Base-by-base conservation (phyloP, 106 monocot species). In the Alisma plantagoaquatica region DNA sequence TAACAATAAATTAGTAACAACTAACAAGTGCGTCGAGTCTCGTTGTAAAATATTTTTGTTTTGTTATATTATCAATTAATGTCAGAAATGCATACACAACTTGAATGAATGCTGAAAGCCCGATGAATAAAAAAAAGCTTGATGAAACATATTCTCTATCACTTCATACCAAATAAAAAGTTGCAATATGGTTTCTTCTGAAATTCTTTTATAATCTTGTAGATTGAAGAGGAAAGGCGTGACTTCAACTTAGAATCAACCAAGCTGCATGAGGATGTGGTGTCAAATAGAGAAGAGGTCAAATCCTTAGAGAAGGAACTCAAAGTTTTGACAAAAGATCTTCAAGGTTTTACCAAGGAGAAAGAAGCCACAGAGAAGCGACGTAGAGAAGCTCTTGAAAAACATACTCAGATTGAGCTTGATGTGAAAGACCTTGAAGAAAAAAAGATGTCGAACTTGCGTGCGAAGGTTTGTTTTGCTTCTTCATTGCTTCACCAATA, bases 391-490 rank as follows among this genome's bases (percentile, higher is more conserved):
- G 96, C 84, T 54, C 31, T 89, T 26, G 75, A 81, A 64, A 59
- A 21, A 26, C 84, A 68, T 68, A 68, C 89, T 21, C 73, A 89
- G 54, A 69, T 79, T 67, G 96, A 96, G 46, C 81, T 96, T 67
- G 96, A 96, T 82, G 59, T 96, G 46, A 96, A 73, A 65, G 96
- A 96, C 46, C 60, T 96, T 47, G 75, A 89, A 70, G 89, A 89
- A 56, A 84, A 72, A 73, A 76, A 73, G 58, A 57, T 51, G 45
- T 68, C 53, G 14, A 81, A 84, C 38, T 29, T 54, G 61, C 78
- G 89, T 46, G 62, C 84, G 12, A 89, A 96, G 84, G 96, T 96
- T 49, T 57, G 62, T 54, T 59, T 43, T 58, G 1, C 41, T 28
- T n/a, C n/a, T n/a, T n/a, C n/a, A n/a, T n/a, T n/a, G n/a, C n/a